Evolutionary conservation across 208 protist species (phyloP).

Genomic region (Acanthamoeba lenticulata): DNA sequence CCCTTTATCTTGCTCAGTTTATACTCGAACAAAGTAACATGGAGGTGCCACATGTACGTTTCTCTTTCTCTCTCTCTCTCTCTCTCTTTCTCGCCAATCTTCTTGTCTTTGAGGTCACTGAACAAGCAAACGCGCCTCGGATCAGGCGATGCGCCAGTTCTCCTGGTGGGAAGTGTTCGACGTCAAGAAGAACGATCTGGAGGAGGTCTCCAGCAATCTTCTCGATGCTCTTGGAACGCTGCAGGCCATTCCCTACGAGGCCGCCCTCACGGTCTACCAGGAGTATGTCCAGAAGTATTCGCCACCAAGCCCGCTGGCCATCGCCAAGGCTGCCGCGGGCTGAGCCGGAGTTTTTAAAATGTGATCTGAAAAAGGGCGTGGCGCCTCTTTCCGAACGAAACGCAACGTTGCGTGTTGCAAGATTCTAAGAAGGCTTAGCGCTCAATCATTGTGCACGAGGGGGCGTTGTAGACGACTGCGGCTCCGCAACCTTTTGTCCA

Average conservation of each 20-base stretch:
- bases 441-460: no score
- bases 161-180: slow-evolving; percentile 51
- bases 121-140: neutral
- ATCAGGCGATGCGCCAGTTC: neutral
- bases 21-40: slow-evolving; percentile 49
- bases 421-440: no score
- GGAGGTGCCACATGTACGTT: neutral
- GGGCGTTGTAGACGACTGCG: no score
- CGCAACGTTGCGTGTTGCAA: no score
- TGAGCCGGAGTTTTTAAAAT: no score
- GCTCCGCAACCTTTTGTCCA: no score
- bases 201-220: slow-evolving; percentile 22
- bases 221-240: neutral
- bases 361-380: no score
- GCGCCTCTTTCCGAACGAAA: no score
- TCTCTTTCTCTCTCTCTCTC: neutral
- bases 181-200: neutral
- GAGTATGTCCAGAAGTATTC: slow-evolving; percentile 60
- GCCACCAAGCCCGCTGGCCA: neutral
- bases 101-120: no score
- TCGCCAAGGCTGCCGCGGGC: slow-evolving; percentile 40
- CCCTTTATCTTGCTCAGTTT: slow-evolving; percentile 32
- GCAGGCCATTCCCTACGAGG: slow-evolving; percentile 9
- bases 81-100: neutral
- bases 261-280: slow-evolving; percentile 31